phyloP scores from a whole-genome alignment of 164 flowering plant species.

The Vitis cinerea region DNA sequence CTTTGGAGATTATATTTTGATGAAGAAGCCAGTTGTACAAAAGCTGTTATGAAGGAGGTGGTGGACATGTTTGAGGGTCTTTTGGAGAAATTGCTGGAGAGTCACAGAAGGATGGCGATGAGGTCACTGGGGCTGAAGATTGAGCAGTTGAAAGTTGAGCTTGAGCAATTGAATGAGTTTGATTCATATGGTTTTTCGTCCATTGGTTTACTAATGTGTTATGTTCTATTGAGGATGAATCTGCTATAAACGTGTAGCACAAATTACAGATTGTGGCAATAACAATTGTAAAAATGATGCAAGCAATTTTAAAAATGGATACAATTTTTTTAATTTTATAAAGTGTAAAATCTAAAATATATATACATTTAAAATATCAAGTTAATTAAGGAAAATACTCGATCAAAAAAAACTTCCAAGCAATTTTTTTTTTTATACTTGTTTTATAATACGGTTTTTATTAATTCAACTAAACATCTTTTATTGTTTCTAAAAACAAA shows the following conservation, averaged over 20 bases:
- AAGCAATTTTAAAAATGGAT: too few species aligned
- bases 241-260: too few species aligned
- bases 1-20: constrained; percentile 88
- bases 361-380: background rate
- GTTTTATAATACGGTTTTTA: too few species aligned
- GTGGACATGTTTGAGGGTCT: constrained; percentile 62
- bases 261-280: background rate
- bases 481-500: too few species aligned
- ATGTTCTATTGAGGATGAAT: background rate
- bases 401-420: background rate
- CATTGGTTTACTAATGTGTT: background rate
- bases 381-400: too few species aligned
- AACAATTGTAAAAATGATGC: background rate
- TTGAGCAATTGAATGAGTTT: constrained; percentile 66
- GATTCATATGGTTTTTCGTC: constrained; percentile 2
- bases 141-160: constrained; percentile 93
- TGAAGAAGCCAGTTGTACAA: constrained; percentile 83
- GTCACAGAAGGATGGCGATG: constrained; percentile 52
- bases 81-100: constrained; percentile 51
- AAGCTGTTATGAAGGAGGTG: constrained; percentile 65
- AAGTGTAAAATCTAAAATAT: background rate
- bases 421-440: too few species aligned
- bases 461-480: too few species aligned
- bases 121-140: constrained; percentile 94
- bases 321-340: background rate